A percentile compares a stretch with the other conserved stretches of the same genome.
phyloP scores from a whole-genome alignment of 1,284 basidiomycete species.

The Schizophyllum commune region DNA sequence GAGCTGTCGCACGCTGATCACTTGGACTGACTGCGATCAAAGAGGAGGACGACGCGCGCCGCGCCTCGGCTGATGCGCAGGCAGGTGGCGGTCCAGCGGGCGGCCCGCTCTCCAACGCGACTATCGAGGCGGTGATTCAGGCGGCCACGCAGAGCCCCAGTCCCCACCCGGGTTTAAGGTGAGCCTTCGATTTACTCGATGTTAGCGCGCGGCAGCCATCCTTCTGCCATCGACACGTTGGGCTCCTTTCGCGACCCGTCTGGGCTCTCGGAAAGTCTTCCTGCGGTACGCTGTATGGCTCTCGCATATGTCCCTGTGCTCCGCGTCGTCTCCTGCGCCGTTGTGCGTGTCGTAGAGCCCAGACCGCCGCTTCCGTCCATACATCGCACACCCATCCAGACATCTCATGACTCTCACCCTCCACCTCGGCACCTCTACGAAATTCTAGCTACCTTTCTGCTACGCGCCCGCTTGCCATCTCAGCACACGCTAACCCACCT shows the following conservation, averaged over 20 bases:
- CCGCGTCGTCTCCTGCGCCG: background rate
- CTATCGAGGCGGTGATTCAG: constrained; percentile 77
- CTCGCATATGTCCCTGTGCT: background rate
- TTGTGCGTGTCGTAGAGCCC: background rate
- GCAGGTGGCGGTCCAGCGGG: no score
- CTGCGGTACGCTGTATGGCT: background rate
- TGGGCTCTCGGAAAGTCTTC: no score
- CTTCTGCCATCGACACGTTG: no score
- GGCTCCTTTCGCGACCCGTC: no score
- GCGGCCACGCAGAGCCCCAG: constrained; percentile 45
- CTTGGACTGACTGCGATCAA: background rate
- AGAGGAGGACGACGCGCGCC: background rate
- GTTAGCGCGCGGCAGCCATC: background rate
- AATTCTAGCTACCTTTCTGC: no score
- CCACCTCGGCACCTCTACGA: no score
- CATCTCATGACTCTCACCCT: background rate
- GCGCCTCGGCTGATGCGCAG: background rate
- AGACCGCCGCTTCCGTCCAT: background rate
- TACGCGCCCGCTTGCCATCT: no score
- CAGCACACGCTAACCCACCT: constrained; percentile 27
- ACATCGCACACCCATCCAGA: background rate
- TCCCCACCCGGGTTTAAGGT: background rate
- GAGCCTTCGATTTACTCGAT: background rate
- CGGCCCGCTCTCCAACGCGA: constrained; percentile 42
- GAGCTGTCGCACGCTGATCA: background rate